Evolutionary conservation across 768 basidiomycete genomes (phyloP).

Genomic region (Kondoa malvinella): DNA sequence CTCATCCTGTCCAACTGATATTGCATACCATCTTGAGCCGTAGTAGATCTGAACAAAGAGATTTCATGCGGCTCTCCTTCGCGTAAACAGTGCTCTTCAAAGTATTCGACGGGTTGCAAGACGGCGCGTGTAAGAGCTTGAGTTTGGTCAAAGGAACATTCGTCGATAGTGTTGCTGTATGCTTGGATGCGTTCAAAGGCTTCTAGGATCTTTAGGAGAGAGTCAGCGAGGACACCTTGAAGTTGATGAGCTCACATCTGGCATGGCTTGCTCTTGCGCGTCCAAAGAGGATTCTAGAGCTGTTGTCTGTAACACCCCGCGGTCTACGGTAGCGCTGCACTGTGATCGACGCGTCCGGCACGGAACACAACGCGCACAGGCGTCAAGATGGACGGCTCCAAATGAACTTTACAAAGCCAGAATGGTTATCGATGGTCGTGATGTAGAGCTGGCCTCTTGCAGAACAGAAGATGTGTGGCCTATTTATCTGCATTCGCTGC

Average conservation of each 20-base stretch:
- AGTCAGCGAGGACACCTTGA: background rate
- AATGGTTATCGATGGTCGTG: no score
- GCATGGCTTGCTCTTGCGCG: background rate
- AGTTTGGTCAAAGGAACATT: background rate
- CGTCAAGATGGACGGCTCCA: no score
- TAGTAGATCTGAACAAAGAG: background rate
- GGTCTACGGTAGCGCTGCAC: no score
- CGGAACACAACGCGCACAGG: no score
- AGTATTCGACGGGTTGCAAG: background rate
- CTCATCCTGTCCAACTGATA: constrained; percentile 3
- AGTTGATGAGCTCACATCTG: background rate
- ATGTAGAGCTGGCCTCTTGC: no score
- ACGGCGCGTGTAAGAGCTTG: background rate
- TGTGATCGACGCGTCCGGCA: no score
- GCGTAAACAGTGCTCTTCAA: constrained; percentile 1
- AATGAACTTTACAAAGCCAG: no score
- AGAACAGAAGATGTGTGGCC: no score
- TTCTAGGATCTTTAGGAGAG: background rate
- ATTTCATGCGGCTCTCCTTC: constrained; percentile 7
- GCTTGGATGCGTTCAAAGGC: constrained; percentile 2
- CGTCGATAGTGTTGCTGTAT: background rate
- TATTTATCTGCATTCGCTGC: no score
- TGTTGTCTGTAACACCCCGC: no score
- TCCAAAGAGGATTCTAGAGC: background rate
- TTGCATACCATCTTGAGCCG: background rate